Base-by-base conservation (phyloP, 164 flowering plant genomes). In the Litsea cubeba region DNA sequence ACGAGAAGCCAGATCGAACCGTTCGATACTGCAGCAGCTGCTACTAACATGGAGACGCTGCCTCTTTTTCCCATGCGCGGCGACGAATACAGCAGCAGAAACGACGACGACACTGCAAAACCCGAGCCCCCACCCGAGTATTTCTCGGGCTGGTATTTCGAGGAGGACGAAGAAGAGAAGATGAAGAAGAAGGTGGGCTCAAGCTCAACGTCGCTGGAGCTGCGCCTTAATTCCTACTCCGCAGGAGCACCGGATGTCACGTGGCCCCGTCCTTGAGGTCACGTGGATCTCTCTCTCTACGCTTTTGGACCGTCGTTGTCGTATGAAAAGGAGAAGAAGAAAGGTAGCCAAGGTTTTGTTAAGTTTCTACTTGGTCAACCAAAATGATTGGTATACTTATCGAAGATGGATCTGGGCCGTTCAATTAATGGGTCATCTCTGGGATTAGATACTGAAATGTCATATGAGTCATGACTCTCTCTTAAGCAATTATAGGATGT, bases 21-120 rank as follows among this genome's bases (percentile, higher is more conserved):
- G 68, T 50, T 7, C 5, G 60, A 25, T 22, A 65, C 62, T 71
- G 80, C 35, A 22, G 68, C 75, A 32, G 81, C 35, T 30, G 35
- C 35, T 30, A 30, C 76, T 11, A 85, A 82, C 69, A 77, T 86
- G 6, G 91, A 91, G 73, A 95, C 99, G 3, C 96, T 95, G 6
- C 95, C 94, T 23, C 87, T 95, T 10, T 95, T 95, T 71, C 99
- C 98, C 62, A 85, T 89, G 85, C 95, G 84, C 46, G 85, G 79
- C 3, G 81, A 83, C 54, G 67, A 60, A 8, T 5, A 60, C 49
- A 60, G 3, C 49, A 35, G 3, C 23, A 6, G 6, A n/a, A 30
- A 20, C 66, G 20, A 49, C 3, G 24, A 23, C 12, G 46, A 51
- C 81, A 46, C 68, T 40, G 81, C 79, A 63, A 63, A 63, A 3